A percentile compares a stretch with the other conserved stretches of the same genome.
phyloP scores from a whole-genome alignment of 768 basidiomycete species.

The Auricularia auricula-judae region DNA sequence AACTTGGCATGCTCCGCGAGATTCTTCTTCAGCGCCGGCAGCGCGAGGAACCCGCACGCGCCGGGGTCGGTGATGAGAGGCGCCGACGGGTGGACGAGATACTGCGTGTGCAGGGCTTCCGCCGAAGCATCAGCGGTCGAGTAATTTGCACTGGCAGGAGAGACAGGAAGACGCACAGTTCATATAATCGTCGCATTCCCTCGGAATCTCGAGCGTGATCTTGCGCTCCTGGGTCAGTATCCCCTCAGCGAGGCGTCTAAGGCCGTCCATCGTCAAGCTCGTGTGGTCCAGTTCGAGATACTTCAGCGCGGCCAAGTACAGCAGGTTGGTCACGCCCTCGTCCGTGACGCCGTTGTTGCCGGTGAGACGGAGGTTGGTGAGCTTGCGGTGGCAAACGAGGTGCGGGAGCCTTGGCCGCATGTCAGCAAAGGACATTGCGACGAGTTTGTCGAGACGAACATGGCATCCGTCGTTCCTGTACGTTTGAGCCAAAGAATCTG shows the following conservation, averaged over 20 bases:
- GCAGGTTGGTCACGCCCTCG: constrained; percentile 44
- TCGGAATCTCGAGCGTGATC: constrained; percentile 45
- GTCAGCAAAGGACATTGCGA: neutral
- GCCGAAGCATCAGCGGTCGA: neutral
- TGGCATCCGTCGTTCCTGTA: constrained; percentile 52
- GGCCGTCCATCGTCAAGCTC: constrained; percentile 42
- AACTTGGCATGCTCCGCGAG: constrained; percentile 41
- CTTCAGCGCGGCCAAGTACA: constrained; percentile 34
- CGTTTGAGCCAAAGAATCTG: constrained; percentile 35
- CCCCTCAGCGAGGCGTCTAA: constrained; percentile 36
- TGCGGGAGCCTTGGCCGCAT: constrained; percentile 36
- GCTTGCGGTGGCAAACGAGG: constrained; percentile 39
- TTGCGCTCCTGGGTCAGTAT: constrained; percentile 27
- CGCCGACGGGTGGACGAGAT: constrained; percentile 34
- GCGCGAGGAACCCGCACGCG: constrained; percentile 31
- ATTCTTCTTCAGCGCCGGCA: constrained; percentile 41
- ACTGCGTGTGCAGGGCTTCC: constrained; percentile 35
- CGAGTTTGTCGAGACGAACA: constrained; percentile 25
- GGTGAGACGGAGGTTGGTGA: constrained; percentile 41
- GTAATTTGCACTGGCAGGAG: neutral
- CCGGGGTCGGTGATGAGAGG: constrained; percentile 39
- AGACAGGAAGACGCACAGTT: constrained; percentile 27
- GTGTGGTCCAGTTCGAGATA: constrained; percentile 47
- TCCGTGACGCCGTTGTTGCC: constrained; percentile 43
- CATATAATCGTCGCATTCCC: constrained; percentile 40